phyloP scores from a whole-genome alignment of 2,329 filamentous ascomycete genomes.

The Kalmusia sp. region DNA sequence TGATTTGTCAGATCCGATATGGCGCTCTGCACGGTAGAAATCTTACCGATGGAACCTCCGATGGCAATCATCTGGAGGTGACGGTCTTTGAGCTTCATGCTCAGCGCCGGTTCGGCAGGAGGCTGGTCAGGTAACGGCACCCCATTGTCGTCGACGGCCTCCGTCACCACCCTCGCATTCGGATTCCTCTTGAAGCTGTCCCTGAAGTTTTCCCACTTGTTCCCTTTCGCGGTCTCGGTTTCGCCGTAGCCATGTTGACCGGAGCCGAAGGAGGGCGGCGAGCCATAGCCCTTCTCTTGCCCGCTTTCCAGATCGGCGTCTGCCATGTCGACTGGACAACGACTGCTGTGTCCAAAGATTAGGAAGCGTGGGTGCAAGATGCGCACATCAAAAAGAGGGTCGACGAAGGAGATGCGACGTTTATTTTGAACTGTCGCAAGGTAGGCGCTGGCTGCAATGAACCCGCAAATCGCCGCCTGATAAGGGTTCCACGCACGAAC shows the following conservation, averaged over 20 bases:
- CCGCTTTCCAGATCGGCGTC: constrained; percentile 10
- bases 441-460: not conserved
- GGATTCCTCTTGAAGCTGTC: constrained; percentile 32
- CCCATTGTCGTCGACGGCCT: constrained; percentile 25
- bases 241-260: constrained; percentile 24
- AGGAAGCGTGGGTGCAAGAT: not conserved
- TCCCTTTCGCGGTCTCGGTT: constrained; percentile 16
- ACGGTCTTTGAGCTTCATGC: constrained; percentile 70
- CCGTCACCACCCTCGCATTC: constrained; percentile 29
- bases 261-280: not conserved
- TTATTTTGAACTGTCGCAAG: not conserved
- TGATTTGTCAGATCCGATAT: constrained; percentile 36
- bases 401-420: not conserved
- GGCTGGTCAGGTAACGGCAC: constrained; percentile 31
- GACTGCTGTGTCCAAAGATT: not conserved
- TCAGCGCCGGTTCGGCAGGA: constrained; percentile 29
- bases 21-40: not conserved
- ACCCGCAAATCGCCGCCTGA: not conserved
- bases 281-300: constrained; percentile 11
- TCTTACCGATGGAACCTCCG: constrained; percentile 77
- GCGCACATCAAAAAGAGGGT: not conserved
- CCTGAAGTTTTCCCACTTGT: constrained; percentile 20
- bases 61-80: constrained; percentile 93
- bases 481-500: not conserved
- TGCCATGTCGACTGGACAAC: not conserved